Conservation (phyloP, 148 eudicot genomes). For the Rhododendron ferrugineum region DNA sequence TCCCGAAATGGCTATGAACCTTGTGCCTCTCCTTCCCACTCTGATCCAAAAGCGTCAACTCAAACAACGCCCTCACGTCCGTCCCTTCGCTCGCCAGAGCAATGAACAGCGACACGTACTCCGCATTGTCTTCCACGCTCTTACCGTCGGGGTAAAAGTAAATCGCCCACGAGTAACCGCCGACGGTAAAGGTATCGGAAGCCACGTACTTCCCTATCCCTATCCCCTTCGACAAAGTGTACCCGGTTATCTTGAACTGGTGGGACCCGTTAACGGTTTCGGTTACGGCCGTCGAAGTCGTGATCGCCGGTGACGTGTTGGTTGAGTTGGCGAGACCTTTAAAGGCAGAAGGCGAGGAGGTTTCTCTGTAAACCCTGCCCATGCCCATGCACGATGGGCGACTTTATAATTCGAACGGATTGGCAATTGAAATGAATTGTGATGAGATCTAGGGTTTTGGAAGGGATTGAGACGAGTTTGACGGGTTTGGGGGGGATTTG, state of each 20-base stretch:
- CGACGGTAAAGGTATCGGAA: conserved; percentile 41
- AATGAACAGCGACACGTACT: conserved; percentile 45
- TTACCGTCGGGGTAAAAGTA: conserved; percentile 56
- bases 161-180: conserved; percentile 45
- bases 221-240: conserved; percentile 38
- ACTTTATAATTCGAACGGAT: not conserved
- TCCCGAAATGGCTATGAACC: conserved; percentile 52
- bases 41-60: conserved; percentile 46
- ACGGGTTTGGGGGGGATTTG: not conserved
- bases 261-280: conserved; percentile 41
- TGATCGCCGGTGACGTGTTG: conserved; percentile 8
- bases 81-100: conserved; percentile 51
- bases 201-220: conserved; percentile 48
- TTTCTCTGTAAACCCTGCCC: conserved; percentile 31
- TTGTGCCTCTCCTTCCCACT: conserved; percentile 54
- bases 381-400: conserved; percentile 20
- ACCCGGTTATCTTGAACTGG: conserved; percentile 43
- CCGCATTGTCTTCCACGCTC: conserved; percentile 39
- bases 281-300: conserved; percentile 33
- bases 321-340: not conserved
- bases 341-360: conserved; percentile 16
- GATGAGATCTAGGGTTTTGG: conserved; percentile 10
- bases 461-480: not conserved
- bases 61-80: conserved; percentile 53
- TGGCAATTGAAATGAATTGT: not conserved